Percentiles rank a stretch among this genome's conserved stretches.
Evolutionary conservation across 2,329 filamentous ascomycete species (phyloP).

Genomic region (Fusarium setosum): DNA sequence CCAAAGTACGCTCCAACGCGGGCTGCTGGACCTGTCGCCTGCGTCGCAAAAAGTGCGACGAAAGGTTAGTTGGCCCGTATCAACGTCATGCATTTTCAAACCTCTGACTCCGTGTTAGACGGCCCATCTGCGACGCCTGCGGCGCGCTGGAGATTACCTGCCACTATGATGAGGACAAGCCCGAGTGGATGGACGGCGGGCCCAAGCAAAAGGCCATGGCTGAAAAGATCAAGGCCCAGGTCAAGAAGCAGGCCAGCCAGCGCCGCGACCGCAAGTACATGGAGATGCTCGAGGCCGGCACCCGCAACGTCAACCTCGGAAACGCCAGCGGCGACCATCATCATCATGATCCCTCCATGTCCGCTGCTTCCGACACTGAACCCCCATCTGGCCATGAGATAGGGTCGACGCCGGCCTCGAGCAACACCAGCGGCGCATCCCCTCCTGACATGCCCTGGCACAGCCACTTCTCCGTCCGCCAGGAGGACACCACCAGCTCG

Average conservation of each 20-base stretch:
- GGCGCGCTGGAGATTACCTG: slow-evolving; percentile 66
- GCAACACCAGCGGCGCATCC: slow-evolving; percentile 45
- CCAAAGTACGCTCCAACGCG: slow-evolving; percentile 53
- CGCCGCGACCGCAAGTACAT: slow-evolving; percentile 63
- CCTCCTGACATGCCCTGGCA: slow-evolving; percentile 50
- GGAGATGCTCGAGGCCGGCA: slow-evolving; percentile 53
- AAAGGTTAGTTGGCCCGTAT: no score
- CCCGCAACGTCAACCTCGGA: slow-evolving; percentile 40
- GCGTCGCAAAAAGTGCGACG: slow-evolving; percentile 71
- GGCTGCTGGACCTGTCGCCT: slow-evolving; percentile 72
- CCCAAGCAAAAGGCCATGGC: slow-evolving; percentile 61
- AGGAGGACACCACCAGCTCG: slow-evolving; percentile 35
- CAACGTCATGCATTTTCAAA: no score
- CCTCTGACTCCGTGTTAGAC: no score
- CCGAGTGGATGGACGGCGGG: slow-evolving; percentile 69
- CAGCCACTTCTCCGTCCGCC: slow-evolving; percentile 40
- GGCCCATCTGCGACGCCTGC: slow-evolving; percentile 64
- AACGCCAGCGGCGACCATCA: neutral
- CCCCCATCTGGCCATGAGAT: slow-evolving; percentile 37
- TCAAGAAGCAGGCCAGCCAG: slow-evolving; percentile 64
- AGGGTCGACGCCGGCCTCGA: slow-evolving; percentile 44
- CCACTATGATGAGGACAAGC: slow-evolving; percentile 62
- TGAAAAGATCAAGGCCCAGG: slow-evolving; percentile 65
- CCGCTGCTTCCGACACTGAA: slow-evolving; percentile 45
- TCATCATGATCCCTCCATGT: slow-evolving; percentile 17